Evolutionary conservation across 2,329 filamentous ascomycete species (phyloP), one percentile per base, ranked within the genome.

Genomic region (Ophiostoma populinum): DNA sequence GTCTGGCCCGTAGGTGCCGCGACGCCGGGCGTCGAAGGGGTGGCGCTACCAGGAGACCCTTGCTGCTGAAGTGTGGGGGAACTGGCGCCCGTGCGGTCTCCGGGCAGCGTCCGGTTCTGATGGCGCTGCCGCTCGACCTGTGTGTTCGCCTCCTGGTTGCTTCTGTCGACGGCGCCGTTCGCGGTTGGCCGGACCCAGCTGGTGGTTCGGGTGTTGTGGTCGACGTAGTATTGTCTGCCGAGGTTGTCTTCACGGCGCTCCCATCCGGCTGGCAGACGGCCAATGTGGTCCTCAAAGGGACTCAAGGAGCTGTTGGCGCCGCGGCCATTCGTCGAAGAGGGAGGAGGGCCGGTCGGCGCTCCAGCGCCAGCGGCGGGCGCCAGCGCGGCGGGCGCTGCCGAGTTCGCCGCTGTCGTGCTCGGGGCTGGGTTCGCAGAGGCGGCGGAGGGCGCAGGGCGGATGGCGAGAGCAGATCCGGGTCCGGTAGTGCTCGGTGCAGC

Each of bases 201-300:
- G 1, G 90, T 98, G 37, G 90, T 87, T 48, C 90, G 70, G 6
- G 86, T 93, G 55, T 95, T 95, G 55, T 95, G 90, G 51, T 98
- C 90, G 35, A 98, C 90, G 53, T 95, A 98, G 53, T 98, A 98
- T 16, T 87, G 95, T 49, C 90, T 72, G 35, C 90, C 87, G 28
- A 95, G 58, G 47, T 94, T 90, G 53, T 98, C 90, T 55, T 95
- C 87, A 38, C 90, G 74, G 37, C 90, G 75, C 59, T 98, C 90
- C 87, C 90, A 98, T 22, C 90, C 90, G 34, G 80, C 75, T 22
- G 90, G 90, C 36, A 98, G 59, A 46, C 87, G 76, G 38, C 90
- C 90, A 51, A 94, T 86, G n/a, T 76, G 74, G 57, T 98, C 90
- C 58, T 95, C 87, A 45, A 98, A 98, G 1, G 87, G 86, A 49